Base-by-base conservation (phyloP, 2,329 filamentous ascomycete species). In the Xylariaceae sp. region DNA sequence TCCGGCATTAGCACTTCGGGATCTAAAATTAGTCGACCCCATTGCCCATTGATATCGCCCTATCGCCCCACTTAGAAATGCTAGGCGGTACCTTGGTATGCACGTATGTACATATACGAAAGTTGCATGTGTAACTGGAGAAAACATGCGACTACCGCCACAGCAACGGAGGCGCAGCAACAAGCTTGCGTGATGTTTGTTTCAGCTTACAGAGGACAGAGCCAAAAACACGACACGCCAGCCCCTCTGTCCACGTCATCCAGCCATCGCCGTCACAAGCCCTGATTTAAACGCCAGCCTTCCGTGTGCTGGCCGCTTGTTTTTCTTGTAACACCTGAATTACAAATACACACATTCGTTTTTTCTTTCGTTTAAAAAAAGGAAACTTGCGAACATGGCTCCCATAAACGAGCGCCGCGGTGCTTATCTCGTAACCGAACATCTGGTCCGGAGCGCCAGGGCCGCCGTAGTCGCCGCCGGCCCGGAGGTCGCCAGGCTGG, bases 381-480 rank as follows among this genome's bases (percentile, higher is more conserved):
- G 4, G 23, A 26, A 26, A 9, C 45, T 9, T 48, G n/a, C 37
- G 10, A 57, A 40, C 19, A 70, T 70, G 68, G 67, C 67, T 49
- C 68, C 68, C 51, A 52, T 69, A 42, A 42, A 52, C 42, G 52
- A 63, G 20, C 61, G 49, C 26, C 41, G 61, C 56, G 64, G 58
- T 40, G 48, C 56, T 41, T 58, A 54, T 29, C 53, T 68, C n/a
- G n/a, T n/a, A 48, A 57, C 65, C 56, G 59, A 61, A 2, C 56
- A 63, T 50, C 47, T 68, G 32, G 47, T 69, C 54, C 65, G 65
- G 43, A 64, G 52, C 53, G 62, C 62, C 32, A 66, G 63, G 54
- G 65, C 67, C 20, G 65, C 66, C 45, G 60, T 62, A 7, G 59
- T 67, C 9, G 64, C 63, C 37, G 66, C 62, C 62, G 67, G 64